Conservation (phyloP, 2,329 filamentous ascomycete genomes). For the Ramichloridium luteum region DNA sequence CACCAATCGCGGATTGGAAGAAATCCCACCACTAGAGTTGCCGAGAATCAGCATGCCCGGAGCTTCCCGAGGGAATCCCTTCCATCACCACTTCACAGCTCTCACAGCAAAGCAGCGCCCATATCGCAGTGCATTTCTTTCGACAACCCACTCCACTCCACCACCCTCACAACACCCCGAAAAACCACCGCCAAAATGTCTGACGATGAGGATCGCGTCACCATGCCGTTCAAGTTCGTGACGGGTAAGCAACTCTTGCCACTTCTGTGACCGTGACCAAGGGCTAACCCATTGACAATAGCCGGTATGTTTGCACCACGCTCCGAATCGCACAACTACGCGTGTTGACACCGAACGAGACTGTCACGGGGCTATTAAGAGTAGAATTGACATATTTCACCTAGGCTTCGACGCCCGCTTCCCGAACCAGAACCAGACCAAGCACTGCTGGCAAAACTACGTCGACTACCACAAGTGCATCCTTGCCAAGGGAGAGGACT, state of each 20-base stretch:
- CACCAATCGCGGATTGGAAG: no score
- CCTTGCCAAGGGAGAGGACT: constrained; percentile 95
- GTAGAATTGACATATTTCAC: background rate
- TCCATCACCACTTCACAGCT: no score
- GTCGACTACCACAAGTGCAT: constrained; percentile 99
- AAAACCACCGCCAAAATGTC: constrained; percentile 60
- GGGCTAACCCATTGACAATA: constrained; percentile 18
- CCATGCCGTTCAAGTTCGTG: constrained; percentile 99
- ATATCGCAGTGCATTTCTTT: no score
- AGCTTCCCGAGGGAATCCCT: no score
- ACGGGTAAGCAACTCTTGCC: constrained; percentile 57
- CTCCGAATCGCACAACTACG: no score
- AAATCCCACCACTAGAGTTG: no score
- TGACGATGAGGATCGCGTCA: constrained; percentile 77
- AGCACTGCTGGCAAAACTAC: constrained; percentile 99
- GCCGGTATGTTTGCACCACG: constrained; percentile 23
- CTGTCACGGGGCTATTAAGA: no score
- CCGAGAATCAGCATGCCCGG: no score
- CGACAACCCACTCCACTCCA: constrained; percentile 7
- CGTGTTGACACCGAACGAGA: no score
- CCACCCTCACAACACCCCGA: constrained; percentile 6
- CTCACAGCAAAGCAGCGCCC: no score
- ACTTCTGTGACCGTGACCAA: constrained; percentile 22
- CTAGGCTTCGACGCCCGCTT: constrained; percentile 97
- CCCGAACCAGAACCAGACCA: constrained; percentile 94